These are phyloP conservation scores for Setomelanomma holmii DNA, from an alignment of 2,329 filamentous ascomycete species.

Conservation along the genomic window DNA sequence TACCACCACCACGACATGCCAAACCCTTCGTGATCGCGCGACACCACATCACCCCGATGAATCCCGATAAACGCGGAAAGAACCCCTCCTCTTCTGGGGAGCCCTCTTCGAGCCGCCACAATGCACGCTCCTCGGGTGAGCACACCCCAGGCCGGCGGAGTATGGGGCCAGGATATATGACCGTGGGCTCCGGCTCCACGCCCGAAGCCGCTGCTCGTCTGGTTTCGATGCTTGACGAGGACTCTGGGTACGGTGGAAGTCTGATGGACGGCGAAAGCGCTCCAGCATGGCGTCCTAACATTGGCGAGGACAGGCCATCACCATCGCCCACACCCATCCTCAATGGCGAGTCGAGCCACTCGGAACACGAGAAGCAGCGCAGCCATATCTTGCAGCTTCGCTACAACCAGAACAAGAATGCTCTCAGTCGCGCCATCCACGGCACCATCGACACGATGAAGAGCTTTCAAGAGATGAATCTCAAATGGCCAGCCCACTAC, in stretches of 20 bases:
- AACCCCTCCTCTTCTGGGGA: conserved; percentile 31
- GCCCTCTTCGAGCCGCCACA: conserved; percentile 34
- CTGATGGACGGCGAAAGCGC: conserved; percentile 67
- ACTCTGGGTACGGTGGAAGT: conserved; percentile 92
- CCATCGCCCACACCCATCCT: conserved; percentile 62
- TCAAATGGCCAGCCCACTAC: conserved; percentile 93
- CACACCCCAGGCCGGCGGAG: conserved; percentile 28
- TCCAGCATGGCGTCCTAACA: conserved; percentile 61
- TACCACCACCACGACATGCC: conserved; percentile 40
- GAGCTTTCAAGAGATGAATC: conserved; percentile 86
- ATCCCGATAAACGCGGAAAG: conserved; percentile 32
- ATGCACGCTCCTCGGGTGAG: conserved; percentile 31
- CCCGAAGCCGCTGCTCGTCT: conserved; percentile 83
- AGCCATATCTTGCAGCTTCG: conserved; percentile 90
- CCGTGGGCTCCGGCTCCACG: conserved; percentile 80
- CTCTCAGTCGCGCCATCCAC: conserved; percentile 86
- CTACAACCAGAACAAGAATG: conserved; percentile 90
- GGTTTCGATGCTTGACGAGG: conserved; percentile 80
- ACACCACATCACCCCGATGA: conserved; percentile 32
- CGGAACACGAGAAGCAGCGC: conserved; percentile 70
- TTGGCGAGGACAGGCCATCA: conserved; percentile 65
- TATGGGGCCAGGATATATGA: conserved; percentile 75
- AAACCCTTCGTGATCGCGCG: conserved; percentile 21
- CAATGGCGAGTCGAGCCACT: conserved; percentile 56
- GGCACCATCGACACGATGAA: conserved; percentile 84